These are phyloP conservation scores for Scedosporium dehoogii DNA, from an alignment of 2,329 filamentous ascomycete genomes.

Conservation along the genomic window DNA sequence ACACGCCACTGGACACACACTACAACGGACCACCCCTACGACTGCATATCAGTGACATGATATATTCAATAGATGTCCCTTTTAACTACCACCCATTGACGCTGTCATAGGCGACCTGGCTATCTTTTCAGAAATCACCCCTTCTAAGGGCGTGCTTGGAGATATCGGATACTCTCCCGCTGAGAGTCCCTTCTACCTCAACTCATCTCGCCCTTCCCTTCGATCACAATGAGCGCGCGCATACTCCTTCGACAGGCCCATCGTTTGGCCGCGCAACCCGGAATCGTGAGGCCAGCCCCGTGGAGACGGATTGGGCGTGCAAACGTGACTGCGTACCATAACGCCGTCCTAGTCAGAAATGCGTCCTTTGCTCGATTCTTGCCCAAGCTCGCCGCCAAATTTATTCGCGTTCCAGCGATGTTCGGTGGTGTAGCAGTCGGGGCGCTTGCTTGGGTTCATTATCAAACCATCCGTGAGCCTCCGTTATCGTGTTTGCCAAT, in stretches of 20 bases:
- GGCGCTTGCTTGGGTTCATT: constrained; percentile 85
- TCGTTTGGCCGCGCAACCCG: background rate
- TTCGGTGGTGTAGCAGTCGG: constrained; percentile 84
- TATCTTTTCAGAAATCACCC: too few relatives aligned
- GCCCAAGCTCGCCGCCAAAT: constrained; percentile 84
- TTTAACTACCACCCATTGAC: too few relatives aligned
- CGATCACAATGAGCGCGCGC: constrained; percentile 4
- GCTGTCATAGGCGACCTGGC: too few relatives aligned
- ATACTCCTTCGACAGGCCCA: constrained; percentile 2
- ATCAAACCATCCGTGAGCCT: constrained; percentile 74
- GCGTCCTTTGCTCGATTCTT: constrained; percentile 57
- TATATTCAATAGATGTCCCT: too few relatives aligned
- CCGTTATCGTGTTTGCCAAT: background rate
- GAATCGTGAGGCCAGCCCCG: background rate
- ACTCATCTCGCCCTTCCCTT: background rate
- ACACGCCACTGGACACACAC: background rate
- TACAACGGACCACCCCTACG: background rate
- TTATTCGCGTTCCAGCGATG: constrained; percentile 78
- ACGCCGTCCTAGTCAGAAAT: constrained; percentile 56
- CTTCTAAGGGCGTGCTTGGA: too few relatives aligned
- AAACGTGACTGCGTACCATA: constrained; percentile 69
- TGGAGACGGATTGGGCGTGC: background rate
- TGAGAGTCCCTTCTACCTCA: too few relatives aligned
- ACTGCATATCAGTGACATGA: background rate
- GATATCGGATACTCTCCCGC: too few relatives aligned